Conservation (phyloP, 2,329 filamentous ascomycete species). For the Colletotrichum spaethianum region DNA sequence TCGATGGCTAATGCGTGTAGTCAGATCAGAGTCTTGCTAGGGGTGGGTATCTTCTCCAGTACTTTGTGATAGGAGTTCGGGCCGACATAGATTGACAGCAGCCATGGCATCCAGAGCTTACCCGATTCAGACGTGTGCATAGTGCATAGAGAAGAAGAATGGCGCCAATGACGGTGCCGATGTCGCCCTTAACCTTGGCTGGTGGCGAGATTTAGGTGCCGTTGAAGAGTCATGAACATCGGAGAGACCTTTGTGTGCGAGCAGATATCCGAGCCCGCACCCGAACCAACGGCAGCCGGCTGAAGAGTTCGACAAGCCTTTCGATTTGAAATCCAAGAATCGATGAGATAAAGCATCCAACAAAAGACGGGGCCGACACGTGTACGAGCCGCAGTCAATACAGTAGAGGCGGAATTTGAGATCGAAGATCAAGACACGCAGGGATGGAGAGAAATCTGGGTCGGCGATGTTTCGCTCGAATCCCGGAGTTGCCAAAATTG, state of each 20-base stretch:
- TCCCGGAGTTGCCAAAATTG: slow-evolving; percentile 34
- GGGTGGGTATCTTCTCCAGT: not conserved
- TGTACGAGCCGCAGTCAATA: not conserved
- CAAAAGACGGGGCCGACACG: not conserved
- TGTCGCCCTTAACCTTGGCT: not conserved
- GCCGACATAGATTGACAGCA: not conserved
- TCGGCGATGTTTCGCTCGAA: slow-evolving; percentile 41
- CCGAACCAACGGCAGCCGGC: not conserved
- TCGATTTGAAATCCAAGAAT: not conserved
- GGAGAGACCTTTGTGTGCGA: not conserved
- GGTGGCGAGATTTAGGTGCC: not conserved
- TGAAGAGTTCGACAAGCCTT: not conserved
- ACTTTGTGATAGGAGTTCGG: not conserved
- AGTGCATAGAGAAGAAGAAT: not conserved
- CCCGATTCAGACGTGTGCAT: not conserved
- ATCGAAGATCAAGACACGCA: not conserved
- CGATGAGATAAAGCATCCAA: not conserved
- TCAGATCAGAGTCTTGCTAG: not conserved
- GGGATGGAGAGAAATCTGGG: not conserved
- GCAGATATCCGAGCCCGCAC: not conserved
- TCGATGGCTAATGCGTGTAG: not conserved
- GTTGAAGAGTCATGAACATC: not conserved
- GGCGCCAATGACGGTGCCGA: not conserved
- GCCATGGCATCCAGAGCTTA: not conserved
- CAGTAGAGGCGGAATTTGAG: not conserved